A percentile compares a stretch with the other conserved stretches of the same genome.
These are phyloP conservation scores for Aspergillus baeticus DNA, from an alignment of 495 filamentous ascomycete genomes.

Conservation along the genomic window DNA sequence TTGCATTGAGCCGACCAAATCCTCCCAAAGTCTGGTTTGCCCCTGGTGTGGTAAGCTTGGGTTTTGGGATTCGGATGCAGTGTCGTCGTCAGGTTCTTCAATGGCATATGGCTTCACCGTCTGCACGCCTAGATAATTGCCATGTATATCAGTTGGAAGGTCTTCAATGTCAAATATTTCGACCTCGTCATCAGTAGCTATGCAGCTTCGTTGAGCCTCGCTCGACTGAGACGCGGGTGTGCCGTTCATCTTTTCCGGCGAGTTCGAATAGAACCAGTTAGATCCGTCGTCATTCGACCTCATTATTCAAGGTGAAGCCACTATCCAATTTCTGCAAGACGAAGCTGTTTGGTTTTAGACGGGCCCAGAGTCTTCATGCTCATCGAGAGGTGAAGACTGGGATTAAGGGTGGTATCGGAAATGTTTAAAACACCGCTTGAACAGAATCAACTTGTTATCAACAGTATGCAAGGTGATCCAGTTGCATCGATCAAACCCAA, in stretches of 20 bases:
- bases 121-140: conserved; percentile 11
- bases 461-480: no score
- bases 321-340: no score
- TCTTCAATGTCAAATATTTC: background rate
- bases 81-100: conserved; percentile 44
- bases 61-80: conserved; percentile 2
- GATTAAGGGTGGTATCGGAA: no score
- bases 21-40: conserved; percentile 26
- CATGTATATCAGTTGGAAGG: background rate
- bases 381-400: no score
- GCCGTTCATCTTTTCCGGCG: background rate
- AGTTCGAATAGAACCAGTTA: background rate
- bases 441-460: no score
- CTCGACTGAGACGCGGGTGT: background rate
- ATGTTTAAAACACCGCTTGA: no score
- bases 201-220: background rate
- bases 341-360: no score
- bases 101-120: conserved; percentile 42
- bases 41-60: conserved; percentile 19
- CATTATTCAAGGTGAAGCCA: background rate
- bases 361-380: no score
- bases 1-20: conserved; percentile 34
- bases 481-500: no score
- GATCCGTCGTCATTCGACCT: background rate
- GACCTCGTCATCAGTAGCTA: background rate